Conservation (phyloP, 441 rosid species). For the Kokia cookei region DNA sequence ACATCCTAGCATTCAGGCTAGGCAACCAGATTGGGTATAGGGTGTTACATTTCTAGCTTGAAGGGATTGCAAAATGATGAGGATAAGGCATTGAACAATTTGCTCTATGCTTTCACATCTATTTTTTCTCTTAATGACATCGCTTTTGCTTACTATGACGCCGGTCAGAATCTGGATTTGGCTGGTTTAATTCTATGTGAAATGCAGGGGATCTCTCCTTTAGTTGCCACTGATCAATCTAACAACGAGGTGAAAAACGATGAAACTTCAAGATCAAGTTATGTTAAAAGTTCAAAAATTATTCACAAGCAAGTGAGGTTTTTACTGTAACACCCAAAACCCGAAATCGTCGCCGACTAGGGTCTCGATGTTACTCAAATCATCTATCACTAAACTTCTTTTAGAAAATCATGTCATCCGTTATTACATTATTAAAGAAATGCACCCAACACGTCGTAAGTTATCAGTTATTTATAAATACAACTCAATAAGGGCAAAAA, state of each 20-base stretch:
- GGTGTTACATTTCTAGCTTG: slow-evolving; percentile 2
- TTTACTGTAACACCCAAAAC: no score
- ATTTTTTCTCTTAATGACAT: slow-evolving; percentile 36
- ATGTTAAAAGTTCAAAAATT: not conserved
- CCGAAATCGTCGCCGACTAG: no score
- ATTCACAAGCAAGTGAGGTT: not conserved
- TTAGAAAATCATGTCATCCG: no score
- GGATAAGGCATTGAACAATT: slow-evolving; percentile 33
- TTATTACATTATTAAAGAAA: no score
- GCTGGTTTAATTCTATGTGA: slow-evolving; percentile 38
- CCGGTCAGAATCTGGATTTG: slow-evolving; percentile 22
- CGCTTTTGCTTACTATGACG: slow-evolving; percentile 39
- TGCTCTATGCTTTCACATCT: slow-evolving; percentile 43
- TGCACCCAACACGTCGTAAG: no score
- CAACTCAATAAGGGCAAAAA: no score
- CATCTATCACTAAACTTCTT: no score
- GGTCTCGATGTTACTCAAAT: no score
- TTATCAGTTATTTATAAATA: no score
- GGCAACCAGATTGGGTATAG: no score
- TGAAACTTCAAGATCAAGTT: not conserved
- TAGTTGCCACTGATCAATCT: slow-evolving; percentile 8
- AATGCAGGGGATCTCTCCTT: slow-evolving; percentile 16
- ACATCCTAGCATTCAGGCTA: no score
- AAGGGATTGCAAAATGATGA: slow-evolving; percentile 21
- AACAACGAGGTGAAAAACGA: slow-evolving; percentile 4